These are phyloP conservation scores for Raffaelea albimanens DNA, from an alignment of 2,329 filamentous ascomycete species.

Conservation along the genomic window DNA sequence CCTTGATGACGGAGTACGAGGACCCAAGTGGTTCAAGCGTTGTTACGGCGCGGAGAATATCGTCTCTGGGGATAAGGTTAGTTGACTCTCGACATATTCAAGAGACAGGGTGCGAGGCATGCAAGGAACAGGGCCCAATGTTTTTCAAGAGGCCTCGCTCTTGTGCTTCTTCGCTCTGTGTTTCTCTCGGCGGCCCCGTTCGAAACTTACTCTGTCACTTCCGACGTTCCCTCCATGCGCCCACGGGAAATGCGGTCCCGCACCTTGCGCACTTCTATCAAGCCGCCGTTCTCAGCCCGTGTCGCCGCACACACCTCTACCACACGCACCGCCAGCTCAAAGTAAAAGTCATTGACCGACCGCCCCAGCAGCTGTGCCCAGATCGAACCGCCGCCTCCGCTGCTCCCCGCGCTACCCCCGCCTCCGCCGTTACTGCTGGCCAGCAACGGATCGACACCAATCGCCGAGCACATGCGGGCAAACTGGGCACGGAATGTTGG, in stretches of 20 bases:
- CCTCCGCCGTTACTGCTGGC: slow-evolving; percentile 51
- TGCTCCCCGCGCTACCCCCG: slow-evolving; percentile 29
- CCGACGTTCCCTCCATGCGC: slow-evolving; percentile 64
- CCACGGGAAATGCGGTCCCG: slow-evolving; percentile 64
- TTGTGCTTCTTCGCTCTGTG: too few species aligned
- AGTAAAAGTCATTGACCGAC: slow-evolving; percentile 96
- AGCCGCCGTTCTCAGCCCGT: slow-evolving; percentile 80
- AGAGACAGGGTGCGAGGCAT: too few species aligned
- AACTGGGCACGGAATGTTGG: slow-evolving; percentile 94
- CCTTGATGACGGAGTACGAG: slow-evolving; percentile 73
- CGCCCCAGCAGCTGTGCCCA: slow-evolving; percentile 90
- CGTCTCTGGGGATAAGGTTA: too few species aligned
- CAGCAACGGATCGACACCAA: slow-evolving; percentile 88
- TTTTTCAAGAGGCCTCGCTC: too few species aligned
- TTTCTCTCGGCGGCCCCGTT: too few species aligned
- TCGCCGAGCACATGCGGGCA: slow-evolving; percentile 94
- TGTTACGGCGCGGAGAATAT: slow-evolving; percentile 80
- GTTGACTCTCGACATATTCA: too few species aligned
- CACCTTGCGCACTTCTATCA: slow-evolving; percentile 78
- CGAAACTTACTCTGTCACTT: slow-evolving; percentile 69
- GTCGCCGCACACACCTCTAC: slow-evolving; percentile 88
- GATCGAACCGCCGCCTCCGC: slow-evolving; percentile 53
- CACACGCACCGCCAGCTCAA: slow-evolving; percentile 89
- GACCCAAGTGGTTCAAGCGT: slow-evolving; percentile 81
- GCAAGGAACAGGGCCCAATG: too few species aligned